These are phyloP conservation scores for Ophiostoma ips DNA, from an alignment of 2,329 filamentous ascomycete genomes.

Conservation along the genomic window DNA sequence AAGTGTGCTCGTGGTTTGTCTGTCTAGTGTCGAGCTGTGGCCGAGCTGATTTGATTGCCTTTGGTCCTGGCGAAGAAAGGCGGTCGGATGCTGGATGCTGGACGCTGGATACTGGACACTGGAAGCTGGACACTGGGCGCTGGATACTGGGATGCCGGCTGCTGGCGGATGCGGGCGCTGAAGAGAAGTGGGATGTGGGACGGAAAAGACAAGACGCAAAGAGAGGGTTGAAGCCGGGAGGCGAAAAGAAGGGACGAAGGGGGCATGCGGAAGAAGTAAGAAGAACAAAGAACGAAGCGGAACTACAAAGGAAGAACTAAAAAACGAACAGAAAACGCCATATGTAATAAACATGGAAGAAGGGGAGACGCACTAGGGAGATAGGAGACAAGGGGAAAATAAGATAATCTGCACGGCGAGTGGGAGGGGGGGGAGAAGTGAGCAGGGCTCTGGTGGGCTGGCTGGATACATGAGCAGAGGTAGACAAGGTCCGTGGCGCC, in stretches of 20 bases:
- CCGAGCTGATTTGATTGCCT: too few relatives aligned
- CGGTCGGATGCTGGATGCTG: neutral
- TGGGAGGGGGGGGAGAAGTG: neutral
- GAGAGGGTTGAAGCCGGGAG: neutral
- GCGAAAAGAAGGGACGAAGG: neutral
- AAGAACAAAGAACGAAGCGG: neutral
- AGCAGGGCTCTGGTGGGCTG: neutral
- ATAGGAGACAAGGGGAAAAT: neutral
- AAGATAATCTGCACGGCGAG: neutral
- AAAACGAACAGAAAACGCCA: neutral
- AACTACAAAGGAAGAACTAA: slow-evolving; percentile 1
- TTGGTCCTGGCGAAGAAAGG: neutral
- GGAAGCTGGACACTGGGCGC: neutral
- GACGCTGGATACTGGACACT: too few relatives aligned
- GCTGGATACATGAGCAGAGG: too few relatives aligned
- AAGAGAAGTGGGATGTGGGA: neutral
- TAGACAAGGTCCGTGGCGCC: too few relatives aligned
- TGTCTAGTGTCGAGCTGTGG: neutral
- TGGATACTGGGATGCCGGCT: neutral
- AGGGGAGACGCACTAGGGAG: neutral
- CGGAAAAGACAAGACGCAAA: neutral
- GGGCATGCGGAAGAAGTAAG: slow-evolving; percentile 1
- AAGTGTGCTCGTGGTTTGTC: too few relatives aligned
- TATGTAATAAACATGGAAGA: slow-evolving; percentile 1
- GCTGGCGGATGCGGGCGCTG: neutral